Evolutionary conservation across 495 filamentous ascomycete species (phyloP), one percentile per base, ranked within the genome.

Genomic region (Lindgomyces ingoldianus): DNA sequence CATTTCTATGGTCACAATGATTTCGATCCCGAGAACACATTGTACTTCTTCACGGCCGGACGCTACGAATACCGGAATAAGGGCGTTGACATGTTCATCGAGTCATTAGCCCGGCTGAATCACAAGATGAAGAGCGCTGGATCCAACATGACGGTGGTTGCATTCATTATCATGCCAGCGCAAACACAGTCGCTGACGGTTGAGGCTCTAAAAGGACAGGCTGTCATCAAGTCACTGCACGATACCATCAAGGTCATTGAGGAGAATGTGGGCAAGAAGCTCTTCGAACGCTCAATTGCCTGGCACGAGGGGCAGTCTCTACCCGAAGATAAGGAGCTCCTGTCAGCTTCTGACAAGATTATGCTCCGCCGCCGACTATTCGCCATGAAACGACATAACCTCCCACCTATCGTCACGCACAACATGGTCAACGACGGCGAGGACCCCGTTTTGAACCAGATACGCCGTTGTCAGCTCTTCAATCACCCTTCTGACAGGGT

Each of bases 1-100:
- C 94, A 98, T 74, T 98, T 98, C 79, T 98, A 98, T 70, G 94
- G 94, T 4, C 93, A 97, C 73, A 96, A 96, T 71, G 91, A 98
- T 73, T 97, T 96, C 65, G 90, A 96, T 62, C 86, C 91, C 9
- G 91, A 98, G 36, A 96, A 98, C 73, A 98, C 94, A 16, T 83
- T 98, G n/a, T 98, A 96, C 74, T 87, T 97, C 75, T 98, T 98
- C 77, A 98, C 93, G 12, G 87, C 95, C 21, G 94, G 94, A 50
- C 88, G 94, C 48, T 98, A 98, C 72, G 94, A 98, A 75, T 98
- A 92, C 81, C 81, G 94, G 55, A 98, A 98, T 75, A 98, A 98
- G 76, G 94, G 94, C 67, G 92, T 96, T 18, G 94, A 98, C 77
- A 98, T 98, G 94, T 98, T 96, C 74, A 94, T 98, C 70, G 94